These are phyloP conservation scores for Lasiodiplodia theobromae DNA, from an alignment of 2,329 filamentous ascomycete species.

Conservation along the genomic window DNA sequence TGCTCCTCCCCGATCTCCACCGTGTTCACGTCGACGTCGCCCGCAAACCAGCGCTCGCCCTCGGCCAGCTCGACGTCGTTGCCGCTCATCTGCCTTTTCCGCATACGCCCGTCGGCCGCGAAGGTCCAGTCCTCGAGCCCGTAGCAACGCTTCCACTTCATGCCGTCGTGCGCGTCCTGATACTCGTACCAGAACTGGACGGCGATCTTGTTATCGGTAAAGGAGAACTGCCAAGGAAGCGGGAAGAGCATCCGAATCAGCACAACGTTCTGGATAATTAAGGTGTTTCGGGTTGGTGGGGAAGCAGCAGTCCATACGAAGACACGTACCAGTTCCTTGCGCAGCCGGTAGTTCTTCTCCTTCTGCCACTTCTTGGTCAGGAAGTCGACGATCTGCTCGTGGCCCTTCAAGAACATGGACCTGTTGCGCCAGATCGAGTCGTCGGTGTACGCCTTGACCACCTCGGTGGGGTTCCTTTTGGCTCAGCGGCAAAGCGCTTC, in stretches of 20 bases:
- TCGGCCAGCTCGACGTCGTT: conserved; percentile 72
- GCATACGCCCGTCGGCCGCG: conserved; percentile 72
- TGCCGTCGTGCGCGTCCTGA: conserved; percentile 67
- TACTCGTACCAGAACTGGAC: conserved; percentile 94
- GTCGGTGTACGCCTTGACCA: conserved; percentile 77
- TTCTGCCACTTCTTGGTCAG: conserved; percentile 76
- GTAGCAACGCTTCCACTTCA: conserved; percentile 86
- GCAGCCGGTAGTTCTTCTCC: conserved; percentile 74
- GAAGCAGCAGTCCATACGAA: no score
- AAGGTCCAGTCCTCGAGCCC: conserved; percentile 85
- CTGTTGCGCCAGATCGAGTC: conserved; percentile 85
- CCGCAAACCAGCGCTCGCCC: conserved; percentile 72
- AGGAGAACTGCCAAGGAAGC: conserved; percentile 65
- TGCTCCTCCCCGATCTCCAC: conserved; percentile 72
- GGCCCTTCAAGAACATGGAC: conserved; percentile 71
- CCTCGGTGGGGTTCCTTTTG: conserved; percentile 65
- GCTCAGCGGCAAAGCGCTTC: not conserved
- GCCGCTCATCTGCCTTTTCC: conserved; percentile 77
- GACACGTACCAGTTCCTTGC: conserved; percentile 70
- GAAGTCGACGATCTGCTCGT: conserved; percentile 71
- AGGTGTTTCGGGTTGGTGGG: not conserved
- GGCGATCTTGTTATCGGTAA: conserved; percentile 76
- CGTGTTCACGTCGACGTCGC: conserved; percentile 71
- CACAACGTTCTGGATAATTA: not conserved
- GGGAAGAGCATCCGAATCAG: not conserved